Conservation (phyloP, 176 grass and related monocot genomes). For the Themeda triandra region DNA sequence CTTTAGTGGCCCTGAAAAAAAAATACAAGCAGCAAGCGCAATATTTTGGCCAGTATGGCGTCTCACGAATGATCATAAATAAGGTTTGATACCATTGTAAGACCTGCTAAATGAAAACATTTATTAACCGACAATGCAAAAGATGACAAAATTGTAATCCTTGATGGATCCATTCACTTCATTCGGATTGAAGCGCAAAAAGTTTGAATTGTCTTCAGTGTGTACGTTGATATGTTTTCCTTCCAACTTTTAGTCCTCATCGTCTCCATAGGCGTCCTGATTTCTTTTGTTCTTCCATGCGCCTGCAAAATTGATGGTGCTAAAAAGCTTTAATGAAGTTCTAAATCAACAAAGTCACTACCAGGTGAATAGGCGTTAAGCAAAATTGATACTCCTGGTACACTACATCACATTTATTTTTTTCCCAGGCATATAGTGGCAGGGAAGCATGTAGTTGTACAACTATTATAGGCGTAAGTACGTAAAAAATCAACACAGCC, state of each 20-base stretch:
- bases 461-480: background rate
- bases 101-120: background rate
- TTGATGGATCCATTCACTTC: background rate
- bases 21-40: background rate
- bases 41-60: background rate
- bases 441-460: background rate
- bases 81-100: constrained; percentile 10
- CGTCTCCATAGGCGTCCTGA: constrained; percentile 51
- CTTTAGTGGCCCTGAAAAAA: background rate
- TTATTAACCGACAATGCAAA: background rate
- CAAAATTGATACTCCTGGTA: background rate
- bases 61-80: background rate
- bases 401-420: background rate
- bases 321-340: background rate
- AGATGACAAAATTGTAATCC: constrained; percentile 12
- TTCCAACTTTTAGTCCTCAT: constrained; percentile 26
- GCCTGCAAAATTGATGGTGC: constrained; percentile 33
- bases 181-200: background rate
- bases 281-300: constrained; percentile 60
- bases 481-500: background rate
- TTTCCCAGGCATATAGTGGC: background rate
- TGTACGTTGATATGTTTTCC: constrained; percentile 5
- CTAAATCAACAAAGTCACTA: background rate
- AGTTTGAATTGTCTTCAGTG: background rate
- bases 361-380: background rate